Percentiles rank a stretch among this genome's conserved stretches.
Conservation (phyloP, 257 asterid species). For the Knoxia roxburghii region DNA sequence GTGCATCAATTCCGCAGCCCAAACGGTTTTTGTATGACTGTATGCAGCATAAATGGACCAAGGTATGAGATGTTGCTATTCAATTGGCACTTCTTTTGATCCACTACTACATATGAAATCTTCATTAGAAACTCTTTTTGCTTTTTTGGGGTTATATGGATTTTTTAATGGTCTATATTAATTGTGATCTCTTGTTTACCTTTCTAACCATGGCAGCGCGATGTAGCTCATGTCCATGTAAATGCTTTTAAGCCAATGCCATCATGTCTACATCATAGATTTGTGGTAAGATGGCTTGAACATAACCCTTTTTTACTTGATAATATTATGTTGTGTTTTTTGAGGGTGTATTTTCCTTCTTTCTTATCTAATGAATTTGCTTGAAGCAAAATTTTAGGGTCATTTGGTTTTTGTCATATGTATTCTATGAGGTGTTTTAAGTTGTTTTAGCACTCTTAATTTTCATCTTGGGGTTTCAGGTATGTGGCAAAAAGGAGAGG, state of each 20-base stretch:
- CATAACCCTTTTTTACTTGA: background rate
- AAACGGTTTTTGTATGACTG: conserved; percentile 75
- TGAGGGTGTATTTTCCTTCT: background rate
- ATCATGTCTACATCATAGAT: conserved; percentile 74
- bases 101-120: conserved; percentile 16
- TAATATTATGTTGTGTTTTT: background rate
- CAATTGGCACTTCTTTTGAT: conserved; percentile 7
- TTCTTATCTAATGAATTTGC: background rate
- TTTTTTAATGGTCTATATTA: background rate
- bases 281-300: conserved; percentile 55
- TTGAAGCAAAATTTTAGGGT: background rate
- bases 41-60: conserved; percentile 93
- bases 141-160: background rate
- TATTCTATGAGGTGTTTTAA: background rate
- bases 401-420: background rate
- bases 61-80: conserved; percentile 36
- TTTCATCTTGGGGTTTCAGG: conserved; percentile 32
- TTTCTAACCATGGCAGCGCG: conserved; percentile 45
- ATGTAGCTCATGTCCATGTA: conserved; percentile 73
- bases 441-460: background rate
- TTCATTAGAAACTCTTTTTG: background rate
- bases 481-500: conserved; percentile 63
- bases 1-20: conserved; percentile 95
- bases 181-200: conserved; percentile 11
- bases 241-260: conserved; percentile 87